A percentile compares a stretch with the other conserved stretches of the same genome.
These are phyloP conservation scores for Pichia kudriavzevii DNA, from an alignment of 1,139 yeast species.

Conservation along the genomic window DNA sequence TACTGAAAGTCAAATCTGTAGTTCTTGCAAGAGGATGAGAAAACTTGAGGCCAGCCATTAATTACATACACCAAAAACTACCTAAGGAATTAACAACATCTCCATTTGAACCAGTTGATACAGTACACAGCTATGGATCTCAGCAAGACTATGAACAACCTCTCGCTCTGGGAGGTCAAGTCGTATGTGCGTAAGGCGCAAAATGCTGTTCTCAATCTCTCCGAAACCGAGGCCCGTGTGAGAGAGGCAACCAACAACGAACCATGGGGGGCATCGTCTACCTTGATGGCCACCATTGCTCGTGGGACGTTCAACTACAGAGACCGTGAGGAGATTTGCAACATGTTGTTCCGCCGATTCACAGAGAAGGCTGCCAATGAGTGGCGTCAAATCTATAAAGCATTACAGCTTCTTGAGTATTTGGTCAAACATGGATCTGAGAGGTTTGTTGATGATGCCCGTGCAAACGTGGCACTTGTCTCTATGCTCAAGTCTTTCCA, in stretches of 20 bases:
- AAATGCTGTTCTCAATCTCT: slow-evolving; percentile 89
- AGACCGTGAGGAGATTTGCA: slow-evolving; percentile 63
- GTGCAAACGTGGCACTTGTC: slow-evolving; percentile 74
- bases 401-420: slow-evolving; percentile 85
- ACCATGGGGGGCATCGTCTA: slow-evolving; percentile 98
- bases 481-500: slow-evolving; percentile 91
- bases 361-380: slow-evolving; percentile 75
- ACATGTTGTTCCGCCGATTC: slow-evolving; percentile 22
- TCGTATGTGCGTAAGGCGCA: slow-evolving; percentile 97
- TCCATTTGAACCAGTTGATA: too few species aligned
- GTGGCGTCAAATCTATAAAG: slow-evolving; percentile 97
- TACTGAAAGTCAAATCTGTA: too few species aligned
- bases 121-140: too few species aligned
- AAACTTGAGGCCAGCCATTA: too few species aligned
- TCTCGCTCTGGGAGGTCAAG: slow-evolving; percentile 89
- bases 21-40: too few species aligned
- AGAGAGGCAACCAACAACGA: slow-evolving; percentile 98
- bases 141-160: slow-evolving; percentile 66
- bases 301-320: slow-evolving; percentile 87
- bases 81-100: too few species aligned
- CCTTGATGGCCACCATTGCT: slow-evolving; percentile 90
- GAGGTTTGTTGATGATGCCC: slow-evolving; percentile 88
- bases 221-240: slow-evolving; percentile 93
- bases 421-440: slow-evolving; percentile 89
- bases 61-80: too few species aligned